phyloP scores from a whole-genome alignment of 2,329 filamentous ascomycete genomes.

The Paecilomyces variotii region DNA sequence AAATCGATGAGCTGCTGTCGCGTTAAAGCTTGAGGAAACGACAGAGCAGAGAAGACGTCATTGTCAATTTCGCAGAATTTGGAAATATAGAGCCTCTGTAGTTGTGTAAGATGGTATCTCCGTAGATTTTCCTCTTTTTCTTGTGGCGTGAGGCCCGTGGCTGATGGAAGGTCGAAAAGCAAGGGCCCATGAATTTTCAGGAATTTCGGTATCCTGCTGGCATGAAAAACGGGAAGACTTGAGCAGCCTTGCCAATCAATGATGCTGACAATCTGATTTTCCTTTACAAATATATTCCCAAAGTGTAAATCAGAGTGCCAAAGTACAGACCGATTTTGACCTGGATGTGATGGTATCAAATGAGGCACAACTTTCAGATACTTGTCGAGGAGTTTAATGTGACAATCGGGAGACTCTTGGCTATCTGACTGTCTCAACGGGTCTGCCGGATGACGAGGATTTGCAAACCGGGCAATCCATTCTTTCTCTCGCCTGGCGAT shows the following conservation, averaged over 20 bases:
- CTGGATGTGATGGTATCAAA: too few relatives aligned
- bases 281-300: too few relatives aligned
- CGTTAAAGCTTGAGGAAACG: conserved; percentile 8
- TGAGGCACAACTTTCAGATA: too few relatives aligned
- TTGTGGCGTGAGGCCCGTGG: conserved; percentile 6
- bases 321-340: too few relatives aligned
- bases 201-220: conserved; percentile 3
- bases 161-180: conserved; percentile 9
- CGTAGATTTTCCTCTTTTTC: conserved; percentile 9
- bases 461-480: not conserved
- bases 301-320: too few relatives aligned
- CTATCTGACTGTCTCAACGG: too few relatives aligned
- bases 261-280: too few relatives aligned
- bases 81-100: conserved; percentile 3
- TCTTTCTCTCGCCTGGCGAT: not conserved
- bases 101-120: conserved; percentile 11
- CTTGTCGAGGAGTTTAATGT: too few relatives aligned
- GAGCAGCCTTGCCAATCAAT: too few relatives aligned
- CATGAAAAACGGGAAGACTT: too few relatives aligned
- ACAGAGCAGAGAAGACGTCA: conserved; percentile 8
- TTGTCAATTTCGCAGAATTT: conserved; percentile 7
- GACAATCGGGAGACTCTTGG: too few relatives aligned
- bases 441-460: too few relatives aligned
- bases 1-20: conserved; percentile 12
- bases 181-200: conserved; percentile 5